Evolutionary conservation across 2,329 filamentous ascomycete species (phyloP), one percentile per base, ranked within the genome.

Genomic region (Pezicula rhizophila): DNA sequence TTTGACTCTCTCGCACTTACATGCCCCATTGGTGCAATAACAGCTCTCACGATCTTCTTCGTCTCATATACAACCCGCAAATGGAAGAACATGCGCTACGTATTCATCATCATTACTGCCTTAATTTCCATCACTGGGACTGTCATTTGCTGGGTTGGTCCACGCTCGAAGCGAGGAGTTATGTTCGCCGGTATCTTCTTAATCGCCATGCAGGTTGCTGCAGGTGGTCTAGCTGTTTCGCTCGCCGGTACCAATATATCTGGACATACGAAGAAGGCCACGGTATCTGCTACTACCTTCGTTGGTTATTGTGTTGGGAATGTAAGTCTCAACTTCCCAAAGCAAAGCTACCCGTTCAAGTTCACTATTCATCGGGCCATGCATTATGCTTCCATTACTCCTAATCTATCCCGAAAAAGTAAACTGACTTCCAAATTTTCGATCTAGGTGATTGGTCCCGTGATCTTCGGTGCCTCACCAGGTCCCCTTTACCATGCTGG

Each of bases 291-390:
- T 5, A 59, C 55, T 3, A 65, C 62, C 2, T 67, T 65, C 40
- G 61, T 66, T 28, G 64, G 61, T 5, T 66, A 66, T 41, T 67
- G 62, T 1, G 48, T 66, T 5, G 64, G 65, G 10, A 67, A 68
- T 52, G 61, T 23, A 23, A 23, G 23, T 23, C 23, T 23, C 23
- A 7, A 23, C 6, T 23, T 7, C 23, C 23, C 23, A 23, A 23
- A 23, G 23, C 23, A 23, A 23, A 23, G 23, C 23, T 23, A 23
- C 6, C 23, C 23, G 4, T 23, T 23, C 3, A 23, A 23, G 6
- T 23, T 23, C 23, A 23, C 23, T 23, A 23, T 23, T 23, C 23
- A 23, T 23, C 2, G 23, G 23, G 23, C 23, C 23, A 4, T 23
- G 6, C 23, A 23, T 23, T 5, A 23, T 23, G 6, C 23, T 23